These are phyloP conservation scores for Rhizomucor pusillus DNA, from an alignment of 371 early-diverging fungal species.

Conservation along the genomic window DNA sequence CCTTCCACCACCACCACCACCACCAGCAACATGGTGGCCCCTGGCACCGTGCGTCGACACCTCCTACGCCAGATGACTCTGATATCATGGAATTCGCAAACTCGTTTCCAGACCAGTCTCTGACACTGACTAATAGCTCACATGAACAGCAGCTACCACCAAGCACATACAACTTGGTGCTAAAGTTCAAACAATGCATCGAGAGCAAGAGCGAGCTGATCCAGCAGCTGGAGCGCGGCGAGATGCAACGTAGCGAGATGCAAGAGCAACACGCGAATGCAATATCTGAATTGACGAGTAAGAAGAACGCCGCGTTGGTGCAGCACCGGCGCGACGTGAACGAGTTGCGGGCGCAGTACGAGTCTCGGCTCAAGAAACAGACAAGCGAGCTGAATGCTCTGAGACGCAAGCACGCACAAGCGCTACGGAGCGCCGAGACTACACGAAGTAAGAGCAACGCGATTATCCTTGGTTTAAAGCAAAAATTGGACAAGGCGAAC, in stretches of 20 bases:
- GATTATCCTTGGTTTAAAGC: conserved; percentile 40
- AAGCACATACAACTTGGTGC: neutral
- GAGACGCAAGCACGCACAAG: conserved; percentile 53
- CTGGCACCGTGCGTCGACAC: neutral
- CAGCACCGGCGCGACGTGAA: conserved; percentile 24
- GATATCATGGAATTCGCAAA: neutral
- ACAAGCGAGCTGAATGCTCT: conserved; percentile 58
- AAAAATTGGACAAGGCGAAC: conserved; percentile 50
- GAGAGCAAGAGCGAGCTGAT: conserved; percentile 42
- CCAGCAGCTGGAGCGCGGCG: conserved; percentile 44
- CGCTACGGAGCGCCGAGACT: conserved; percentile 41
- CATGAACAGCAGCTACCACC: too few relatives aligned
- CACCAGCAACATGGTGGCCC: too few relatives aligned
- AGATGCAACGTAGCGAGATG: conserved; percentile 46
- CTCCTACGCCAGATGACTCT: conserved; percentile 5
- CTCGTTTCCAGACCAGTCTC: neutral
- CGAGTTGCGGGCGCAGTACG: conserved; percentile 44
- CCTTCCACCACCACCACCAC: too few relatives aligned
- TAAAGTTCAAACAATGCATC: conserved; percentile 9
- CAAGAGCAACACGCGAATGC: conserved; percentile 43
- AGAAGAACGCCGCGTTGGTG: conserved; percentile 8
- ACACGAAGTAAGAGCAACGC: conserved; percentile 44
- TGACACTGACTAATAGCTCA: too few relatives aligned
- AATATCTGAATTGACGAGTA: conserved; percentile 14
- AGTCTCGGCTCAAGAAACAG: conserved; percentile 62